These are phyloP conservation scores for Penicillium sp. DNA, from an alignment of 2,329 filamentous ascomycete species.

Conservation along the genomic window DNA sequence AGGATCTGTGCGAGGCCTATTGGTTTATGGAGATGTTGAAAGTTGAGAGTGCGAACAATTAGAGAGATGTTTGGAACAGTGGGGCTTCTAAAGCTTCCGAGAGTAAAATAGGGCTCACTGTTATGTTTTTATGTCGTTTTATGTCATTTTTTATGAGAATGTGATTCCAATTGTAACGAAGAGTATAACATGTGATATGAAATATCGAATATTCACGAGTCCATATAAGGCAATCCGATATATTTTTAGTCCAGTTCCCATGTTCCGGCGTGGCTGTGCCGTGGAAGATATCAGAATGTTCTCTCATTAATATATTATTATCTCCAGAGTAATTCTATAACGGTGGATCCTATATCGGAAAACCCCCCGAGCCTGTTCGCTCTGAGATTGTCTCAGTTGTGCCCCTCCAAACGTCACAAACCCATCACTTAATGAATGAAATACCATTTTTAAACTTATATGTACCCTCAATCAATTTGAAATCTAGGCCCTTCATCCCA, in stretches of 20 bases:
- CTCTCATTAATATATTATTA: background rate
- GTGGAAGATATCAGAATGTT: background rate
- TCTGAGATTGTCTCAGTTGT: background rate
- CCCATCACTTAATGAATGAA: background rate
- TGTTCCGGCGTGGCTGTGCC: background rate
- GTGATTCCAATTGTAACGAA: too few species aligned
- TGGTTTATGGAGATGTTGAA: too few species aligned
- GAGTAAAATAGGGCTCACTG: too few species aligned
- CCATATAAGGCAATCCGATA: background rate
- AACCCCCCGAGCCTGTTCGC: background rate
- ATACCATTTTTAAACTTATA: background rate
- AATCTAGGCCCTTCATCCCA: background rate
- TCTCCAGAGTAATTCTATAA: background rate
- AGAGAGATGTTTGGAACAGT: too few species aligned
- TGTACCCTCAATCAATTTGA: background rate
- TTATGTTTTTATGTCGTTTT: too few species aligned
- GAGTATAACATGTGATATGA: background rate
- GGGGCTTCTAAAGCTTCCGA: too few species aligned
- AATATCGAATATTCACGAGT: background rate
- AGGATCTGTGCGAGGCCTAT: too few species aligned
- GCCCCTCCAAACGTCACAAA: background rate
- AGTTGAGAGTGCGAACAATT: too few species aligned
- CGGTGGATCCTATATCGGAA: background rate
- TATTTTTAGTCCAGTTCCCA: background rate
- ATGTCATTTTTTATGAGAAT: too few species aligned